A percentile compares a stretch with the other conserved stretches of the same genome.
These are phyloP conservation scores for Talaromyces albobiverticillius DNA, from an alignment of 2,329 filamentous ascomycete species.

Conservation along the genomic window DNA sequence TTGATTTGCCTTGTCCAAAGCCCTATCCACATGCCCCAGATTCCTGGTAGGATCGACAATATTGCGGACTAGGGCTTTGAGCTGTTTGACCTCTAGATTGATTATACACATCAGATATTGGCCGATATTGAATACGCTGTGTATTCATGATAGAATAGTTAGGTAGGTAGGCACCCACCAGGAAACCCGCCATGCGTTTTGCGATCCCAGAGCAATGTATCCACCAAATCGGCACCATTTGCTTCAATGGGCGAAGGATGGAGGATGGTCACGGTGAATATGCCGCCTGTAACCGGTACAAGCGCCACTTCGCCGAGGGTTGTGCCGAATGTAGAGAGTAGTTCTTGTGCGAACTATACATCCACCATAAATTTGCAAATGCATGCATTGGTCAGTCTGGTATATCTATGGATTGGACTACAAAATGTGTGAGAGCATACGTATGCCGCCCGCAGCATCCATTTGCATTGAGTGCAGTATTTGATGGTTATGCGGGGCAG, in stretches of 20 bases:
- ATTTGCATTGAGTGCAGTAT: constrained; percentile 92
- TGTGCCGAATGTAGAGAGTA: constrained; percentile 86
- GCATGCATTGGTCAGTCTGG: too few relatives aligned
- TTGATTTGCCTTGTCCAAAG: constrained; percentile 18
- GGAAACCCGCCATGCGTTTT: constrained; percentile 86
- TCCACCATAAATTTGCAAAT: too few relatives aligned
- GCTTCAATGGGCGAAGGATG: constrained; percentile 20
- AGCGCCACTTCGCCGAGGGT: constrained; percentile 83
- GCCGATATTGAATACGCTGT: too few relatives aligned
- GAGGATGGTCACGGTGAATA: constrained; percentile 70
- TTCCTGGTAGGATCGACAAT: constrained; percentile 73
- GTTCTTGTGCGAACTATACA: constrained; percentile 81
- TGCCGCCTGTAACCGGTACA: constrained; percentile 77
- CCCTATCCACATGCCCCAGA: constrained; percentile 75
- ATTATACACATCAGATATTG: too few relatives aligned
- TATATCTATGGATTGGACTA: background rate
- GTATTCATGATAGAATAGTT: too few relatives aligned
- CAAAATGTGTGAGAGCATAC: constrained; percentile 49
- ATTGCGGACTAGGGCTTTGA: constrained; percentile 81
- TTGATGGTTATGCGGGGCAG: constrained; percentile 80
- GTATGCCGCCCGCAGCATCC: constrained; percentile 84
- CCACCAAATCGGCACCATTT: constrained; percentile 18
- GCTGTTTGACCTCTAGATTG: constrained; percentile 73
- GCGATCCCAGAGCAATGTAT: constrained; percentile 78
- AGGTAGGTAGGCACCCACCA: too few relatives aligned